phyloP scores from a whole-genome alignment of 257 asterid species.

The Solanum chmielewskii region DNA sequence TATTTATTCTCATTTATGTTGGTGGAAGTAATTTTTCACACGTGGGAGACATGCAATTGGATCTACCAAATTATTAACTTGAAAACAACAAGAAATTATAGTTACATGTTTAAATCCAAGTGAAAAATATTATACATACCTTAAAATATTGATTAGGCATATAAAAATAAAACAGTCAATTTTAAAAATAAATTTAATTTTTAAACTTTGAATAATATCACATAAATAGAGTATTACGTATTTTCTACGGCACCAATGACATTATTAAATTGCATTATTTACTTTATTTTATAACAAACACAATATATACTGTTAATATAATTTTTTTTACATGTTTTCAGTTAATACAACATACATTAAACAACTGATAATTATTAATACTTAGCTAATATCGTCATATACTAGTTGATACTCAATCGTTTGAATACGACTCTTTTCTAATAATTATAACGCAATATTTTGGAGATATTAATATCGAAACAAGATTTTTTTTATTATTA shows the following conservation, averaged over 20 bases:
- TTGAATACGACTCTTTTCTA: background rate
- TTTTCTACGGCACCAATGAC: background rate
- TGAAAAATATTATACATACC: no score
- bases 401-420: no score
- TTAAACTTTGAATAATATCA: fast-evolving
- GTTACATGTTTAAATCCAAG: background rate
- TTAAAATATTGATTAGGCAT: background rate
- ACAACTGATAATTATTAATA: no score
- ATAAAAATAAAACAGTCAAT: background rate
- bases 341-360: no score
- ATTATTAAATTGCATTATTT: no score
- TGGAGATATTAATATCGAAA: background rate
- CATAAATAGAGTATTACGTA: background rate
- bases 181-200: background rate
- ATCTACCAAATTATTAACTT: background rate
- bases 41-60: background rate
- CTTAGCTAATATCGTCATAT: no score
- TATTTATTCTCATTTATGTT: background rate
- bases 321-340: background rate
- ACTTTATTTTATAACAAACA: no score
- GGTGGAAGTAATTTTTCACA: background rate
- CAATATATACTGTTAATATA: no score
- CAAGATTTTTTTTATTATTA: no score
- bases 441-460: no score
- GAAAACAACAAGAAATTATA: background rate